Evolutionary conservation across 768 basidiomycete genomes (phyloP), one percentile per base, ranked within the genome.

Genomic region (Russula virescens): DNA sequence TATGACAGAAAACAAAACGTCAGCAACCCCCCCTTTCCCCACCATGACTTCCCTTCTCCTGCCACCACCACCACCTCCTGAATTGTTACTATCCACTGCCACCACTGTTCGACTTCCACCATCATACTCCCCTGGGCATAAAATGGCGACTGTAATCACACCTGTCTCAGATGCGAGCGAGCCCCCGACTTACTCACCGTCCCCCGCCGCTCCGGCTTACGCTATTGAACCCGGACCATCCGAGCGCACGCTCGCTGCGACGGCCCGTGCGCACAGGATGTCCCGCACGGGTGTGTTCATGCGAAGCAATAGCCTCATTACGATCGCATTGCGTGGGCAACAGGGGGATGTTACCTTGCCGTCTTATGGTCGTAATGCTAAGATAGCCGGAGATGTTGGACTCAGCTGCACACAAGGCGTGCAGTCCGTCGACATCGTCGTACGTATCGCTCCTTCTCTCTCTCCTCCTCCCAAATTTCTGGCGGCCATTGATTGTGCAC

Each of bases 131-230:
- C 5, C 4, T 34, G 26, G 13, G 26, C 9, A 54, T 51, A 34
- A 64, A 25, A 28, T 25, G 46, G 6, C 40, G 21, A 31, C 34
- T 31, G 31, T 31, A 4, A n/a, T 10, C 18, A 5, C 40, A 2
- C 13, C 38, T 14, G 38, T 38, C 10, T 38, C 38, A 11, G 38
- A 11, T 2, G 5, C 13, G 38, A 11, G 21, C 26, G 48, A 50
- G 16, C 75, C 84, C 35, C 84, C 87, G 21, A 70, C 69, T 7
- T 88, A 88, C 69, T 77, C 83, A 0, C 77, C 81, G 2, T 80
- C 84, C 7, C 72, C 73, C 2, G 81, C 81, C 28, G 77, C 80
- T 1, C 87, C 87, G 1, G 69, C 74, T 9, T 89, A 89, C 69
- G 84, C 87, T 52, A 78, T 71, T 40, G 78, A 79, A 28, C 85